Base-by-base conservation (phyloP, 208 protist species). In the Spongospora subterranea region DNA sequence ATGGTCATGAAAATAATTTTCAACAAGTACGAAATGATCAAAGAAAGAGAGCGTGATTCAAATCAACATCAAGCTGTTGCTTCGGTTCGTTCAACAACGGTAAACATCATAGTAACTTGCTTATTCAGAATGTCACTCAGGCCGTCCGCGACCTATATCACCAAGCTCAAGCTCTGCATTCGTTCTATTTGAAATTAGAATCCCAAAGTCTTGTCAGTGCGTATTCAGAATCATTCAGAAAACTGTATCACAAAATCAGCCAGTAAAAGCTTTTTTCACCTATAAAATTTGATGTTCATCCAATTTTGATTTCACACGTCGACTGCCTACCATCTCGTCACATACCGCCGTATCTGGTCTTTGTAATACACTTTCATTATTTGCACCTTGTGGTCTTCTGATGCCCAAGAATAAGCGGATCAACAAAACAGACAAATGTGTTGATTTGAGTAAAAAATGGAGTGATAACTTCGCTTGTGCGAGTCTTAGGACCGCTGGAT, bases 11-110 rank as follows among this genome's bases (percentile, higher is more conserved):
- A 82, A n/a, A 82, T 82, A 20, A 6, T 82, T 20, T 82, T 39
- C 71, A 82, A 82, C 71, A 82, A 82, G n/a, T 82, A 82, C 71
- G 35, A 82, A n/a, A 82, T 82, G 6, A 43, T 82, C 71, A 82
- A n/a, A 43, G 35, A n/a, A 20, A 6, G 13, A 6, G 71, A 35
- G 6, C 71, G 35, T 20, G 71, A 82, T 20, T 43, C n/a, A 35
- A 40, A 6, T 35, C 71, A n/a, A 43, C 40, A 6, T 20, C 71
- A 82, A n/a, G 17, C 71, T 35, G 6, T 45, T 6, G 71, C n/a
- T 40, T 6, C 71, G n/a, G 71, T 82, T 39, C 40, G 71, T 82
- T 43, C 71, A 6, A 82, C 17, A 40, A 39, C 71, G n/a, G 6
- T 35, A 29, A 29, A 6, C 24, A 29, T 6, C 6, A 24, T 60